Evolutionary conservation across 345 rosid species (phyloP).

Genomic region (Boechera retrofracta): DNA sequence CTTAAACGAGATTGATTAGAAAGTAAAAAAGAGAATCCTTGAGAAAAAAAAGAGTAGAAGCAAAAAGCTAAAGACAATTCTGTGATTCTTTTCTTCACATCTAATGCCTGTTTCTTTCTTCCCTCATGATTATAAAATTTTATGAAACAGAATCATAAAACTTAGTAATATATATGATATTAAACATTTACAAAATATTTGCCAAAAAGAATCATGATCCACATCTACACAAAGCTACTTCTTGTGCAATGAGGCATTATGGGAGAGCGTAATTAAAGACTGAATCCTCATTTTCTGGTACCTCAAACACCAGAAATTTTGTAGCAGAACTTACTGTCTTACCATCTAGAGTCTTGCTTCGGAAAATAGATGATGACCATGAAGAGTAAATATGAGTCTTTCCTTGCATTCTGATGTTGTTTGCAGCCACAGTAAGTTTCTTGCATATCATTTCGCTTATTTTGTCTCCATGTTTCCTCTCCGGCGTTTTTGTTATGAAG

Average conservation of each 20-base stretch:
- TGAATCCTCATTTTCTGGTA: slow-evolving; percentile 37
- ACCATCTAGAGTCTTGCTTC: slow-evolving; percentile 27
- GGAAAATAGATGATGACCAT: slow-evolving; percentile 34
- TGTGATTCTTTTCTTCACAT: slow-evolving; percentile 35
- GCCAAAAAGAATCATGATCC: slow-evolving; percentile 11
- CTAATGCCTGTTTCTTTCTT: slow-evolving; percentile 25
- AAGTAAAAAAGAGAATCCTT: slow-evolving; percentile 6
- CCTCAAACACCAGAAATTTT: slow-evolving; percentile 41
- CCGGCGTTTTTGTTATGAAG: slow-evolving; percentile 10
- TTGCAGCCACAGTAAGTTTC: slow-evolving; percentile 40
- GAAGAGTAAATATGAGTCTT: slow-evolving; percentile 20
- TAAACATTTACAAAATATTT: slow-evolving; percentile 3
- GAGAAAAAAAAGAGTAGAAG: slow-evolving; percentile 25
- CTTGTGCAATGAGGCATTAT: not conserved
- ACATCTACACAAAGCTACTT: slow-evolving; percentile 20
- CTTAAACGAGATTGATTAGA: slow-evolving; percentile 25
- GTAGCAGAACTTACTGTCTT: slow-evolving; percentile 29
- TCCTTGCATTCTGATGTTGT: slow-evolving; percentile 46
- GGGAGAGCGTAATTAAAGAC: not conserved
- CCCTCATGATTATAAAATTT: not conserved
- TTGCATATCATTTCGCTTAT: slow-evolving; percentile 29
- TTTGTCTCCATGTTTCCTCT: slow-evolving; percentile 21
- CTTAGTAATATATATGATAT: no score
- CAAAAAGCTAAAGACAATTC: slow-evolving; percentile 32
- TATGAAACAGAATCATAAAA: not conserved